Conservation (phyloP, 177 flowering plant genomes). For the Tripterygium wilfordii region DNA sequence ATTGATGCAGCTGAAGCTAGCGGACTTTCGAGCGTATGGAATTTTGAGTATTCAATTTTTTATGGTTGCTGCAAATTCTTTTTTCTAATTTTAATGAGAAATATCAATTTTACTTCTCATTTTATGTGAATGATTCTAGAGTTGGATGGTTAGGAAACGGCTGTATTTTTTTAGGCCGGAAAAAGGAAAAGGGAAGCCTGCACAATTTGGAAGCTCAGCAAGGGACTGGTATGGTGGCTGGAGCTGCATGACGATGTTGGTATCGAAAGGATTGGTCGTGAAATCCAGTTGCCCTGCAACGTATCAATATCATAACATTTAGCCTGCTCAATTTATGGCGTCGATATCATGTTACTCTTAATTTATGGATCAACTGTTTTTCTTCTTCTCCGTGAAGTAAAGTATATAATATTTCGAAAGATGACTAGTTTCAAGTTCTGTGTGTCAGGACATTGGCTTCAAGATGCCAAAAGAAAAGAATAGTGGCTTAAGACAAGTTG, state of each 20-base stretch:
- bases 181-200: conserved; percentile 60
- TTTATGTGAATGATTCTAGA: not conserved
- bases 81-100: not conserved
- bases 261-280: conserved; percentile 69
- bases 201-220: conserved; percentile 59
- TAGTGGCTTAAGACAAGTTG: too few species aligned
- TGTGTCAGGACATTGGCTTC: too few species aligned
- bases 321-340: not conserved
- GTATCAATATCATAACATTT: conserved; percentile 32
- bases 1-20: conserved; percentile 95
- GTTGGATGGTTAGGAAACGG: too few species aligned
- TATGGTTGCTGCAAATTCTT: conserved; percentile 28
- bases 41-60: too few species aligned
- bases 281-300: conserved; percentile 89
- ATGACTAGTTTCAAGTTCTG: too few species aligned
- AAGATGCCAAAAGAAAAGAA: too few species aligned
- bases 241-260: conserved; percentile 80
- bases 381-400: too few species aligned
- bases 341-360: not conserved
- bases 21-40: conserved; percentile 79
- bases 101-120: conserved; percentile 1
- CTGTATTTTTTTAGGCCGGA: conserved; percentile 55
- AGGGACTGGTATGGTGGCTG: conserved; percentile 96
- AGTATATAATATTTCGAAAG: too few species aligned
- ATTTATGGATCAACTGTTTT: not conserved